Conservation (phyloP, 2,329 filamentous ascomycete species). For the Trichoderma aggressivum region DNA sequence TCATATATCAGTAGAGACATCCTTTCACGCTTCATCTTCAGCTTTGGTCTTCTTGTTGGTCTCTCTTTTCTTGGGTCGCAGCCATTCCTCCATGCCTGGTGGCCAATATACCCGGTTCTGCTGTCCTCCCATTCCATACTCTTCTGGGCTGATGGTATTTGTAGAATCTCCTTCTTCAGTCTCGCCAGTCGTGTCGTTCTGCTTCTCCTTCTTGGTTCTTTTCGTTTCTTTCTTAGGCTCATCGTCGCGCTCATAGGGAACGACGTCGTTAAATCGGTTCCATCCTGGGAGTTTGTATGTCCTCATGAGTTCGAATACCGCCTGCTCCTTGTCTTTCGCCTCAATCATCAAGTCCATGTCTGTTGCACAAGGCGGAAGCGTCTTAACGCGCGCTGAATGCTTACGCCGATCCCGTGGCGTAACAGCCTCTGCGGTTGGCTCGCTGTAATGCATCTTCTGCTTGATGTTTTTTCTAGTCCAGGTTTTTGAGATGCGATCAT, state of each 20-base stretch:
- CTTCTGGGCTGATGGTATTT: constrained; percentile 57
- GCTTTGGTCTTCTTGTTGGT: constrained; percentile 38
- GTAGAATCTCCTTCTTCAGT: constrained; percentile 31
- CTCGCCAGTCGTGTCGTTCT: constrained; percentile 36
- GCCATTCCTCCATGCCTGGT: constrained; percentile 83
- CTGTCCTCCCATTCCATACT: constrained; percentile 82
- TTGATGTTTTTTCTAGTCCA: constrained; percentile 82
- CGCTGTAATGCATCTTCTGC: constrained; percentile 97
- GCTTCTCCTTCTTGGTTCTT: constrained; percentile 40
- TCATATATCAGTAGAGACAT: neutral
- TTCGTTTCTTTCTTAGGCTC: constrained; percentile 54
- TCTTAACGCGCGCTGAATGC: constrained; percentile 75
- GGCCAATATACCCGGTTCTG: constrained; percentile 88
- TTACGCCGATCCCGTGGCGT: constrained; percentile 77
- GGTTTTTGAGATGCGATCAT: constrained; percentile 73
- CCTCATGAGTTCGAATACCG: constrained; percentile 90
- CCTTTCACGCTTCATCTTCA: neutral
- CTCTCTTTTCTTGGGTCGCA: constrained; percentile 73
- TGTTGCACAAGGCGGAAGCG: constrained; percentile 74
- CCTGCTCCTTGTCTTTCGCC: constrained; percentile 96
- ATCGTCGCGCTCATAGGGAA: constrained; percentile 73
- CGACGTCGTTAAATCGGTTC: constrained; percentile 69
- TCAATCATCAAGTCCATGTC: constrained; percentile 99
- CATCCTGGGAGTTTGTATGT: constrained; percentile 80
- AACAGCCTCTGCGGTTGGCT: constrained; percentile 61